Evolutionary conservation across 768 basidiomycete genomes (phyloP), one percentile per base, ranked within the genome.

Genomic region (Pulveroboletus sp.): DNA sequence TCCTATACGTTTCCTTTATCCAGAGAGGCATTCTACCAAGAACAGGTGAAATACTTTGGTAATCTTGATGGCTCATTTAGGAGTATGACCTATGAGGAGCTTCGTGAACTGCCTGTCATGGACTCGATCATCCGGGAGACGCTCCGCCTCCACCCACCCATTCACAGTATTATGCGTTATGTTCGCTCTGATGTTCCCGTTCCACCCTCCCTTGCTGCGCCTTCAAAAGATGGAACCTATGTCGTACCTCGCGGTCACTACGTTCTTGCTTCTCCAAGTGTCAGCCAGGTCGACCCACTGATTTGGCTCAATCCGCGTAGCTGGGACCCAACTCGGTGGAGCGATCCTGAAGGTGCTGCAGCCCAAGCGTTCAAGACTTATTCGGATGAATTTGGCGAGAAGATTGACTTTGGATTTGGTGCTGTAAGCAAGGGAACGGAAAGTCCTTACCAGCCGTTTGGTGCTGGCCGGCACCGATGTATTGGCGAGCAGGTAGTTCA

Each of bases 391-490:
- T 68, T 70, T 30, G 87, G 90, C 49, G 91, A 95, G 69, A 93
- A 93, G 74, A 75, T 98, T 53, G 96, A 99, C 69, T 99, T 86
- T 62, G 96, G 96, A 2, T 99, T 91, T 68, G 96, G 96, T 46
- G 81, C 84, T 53, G 89, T 99, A 45, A 90, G 86, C 73, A 97
- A 97, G 73, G 94, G 94, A 43, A 97, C 94, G 6, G 90, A 94
- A 50, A 90, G 86, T 58, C 92, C 91, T 43, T 97, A 98, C 68
- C 90, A 96, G 66, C 96, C 96, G 2, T 99, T 99, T 61, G 96
- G 96, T 54, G 95, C 96, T 45, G 96, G 96, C 27, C 79, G 89
- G 60, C 95, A 97, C 73, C 77, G 94, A 56, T 98, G 91, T 68
- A 94, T 97, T 53, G 91, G 93, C 56, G 93, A 94, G 71, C 87